Evolutionary conservation across 495 filamentous ascomycete genomes (phyloP).

Genomic region (Lepidopterella palustris): DNA sequence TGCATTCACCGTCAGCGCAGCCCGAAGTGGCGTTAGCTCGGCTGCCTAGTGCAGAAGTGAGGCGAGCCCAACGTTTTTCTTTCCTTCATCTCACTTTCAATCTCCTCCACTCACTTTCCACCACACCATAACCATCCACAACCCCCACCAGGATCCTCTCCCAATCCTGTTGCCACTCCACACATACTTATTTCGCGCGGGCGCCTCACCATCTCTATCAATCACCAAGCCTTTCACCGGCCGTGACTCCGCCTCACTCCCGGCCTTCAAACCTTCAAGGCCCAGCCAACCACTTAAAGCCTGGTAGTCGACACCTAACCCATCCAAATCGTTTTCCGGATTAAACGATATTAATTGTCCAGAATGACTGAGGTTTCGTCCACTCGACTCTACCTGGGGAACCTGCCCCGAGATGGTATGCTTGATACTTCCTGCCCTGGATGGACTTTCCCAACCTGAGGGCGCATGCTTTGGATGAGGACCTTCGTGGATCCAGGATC

Average conservation of each 20-base stretch:
- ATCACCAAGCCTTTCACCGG: background rate
- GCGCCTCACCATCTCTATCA: background rate
- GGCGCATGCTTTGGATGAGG: slow-evolving; percentile 13
- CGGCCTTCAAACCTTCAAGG: background rate
- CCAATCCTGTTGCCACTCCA: background rate
- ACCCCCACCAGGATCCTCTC: background rate
- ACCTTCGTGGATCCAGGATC: slow-evolving; percentile 13
- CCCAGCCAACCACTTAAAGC: background rate
- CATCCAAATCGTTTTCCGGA: background rate
- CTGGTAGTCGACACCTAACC: background rate
- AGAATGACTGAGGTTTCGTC: slow-evolving; percentile 73
- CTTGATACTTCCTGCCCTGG: slow-evolving; percentile 33
- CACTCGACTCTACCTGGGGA: slow-evolving; percentile 93
- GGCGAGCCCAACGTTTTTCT: background rate
- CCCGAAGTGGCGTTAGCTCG: background rate
- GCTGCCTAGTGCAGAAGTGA: background rate
- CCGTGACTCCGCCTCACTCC: background rate
- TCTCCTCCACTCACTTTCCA: background rate
- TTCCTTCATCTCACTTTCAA: background rate
- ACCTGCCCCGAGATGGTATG: slow-evolving; percentile 94
- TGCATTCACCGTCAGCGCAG: background rate
- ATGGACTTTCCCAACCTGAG: slow-evolving; percentile 5
- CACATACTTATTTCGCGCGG: background rate
- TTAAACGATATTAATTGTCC: background rate
- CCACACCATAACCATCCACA: background rate